phyloP scores from a whole-genome alignment of 352 stramenopile genomes.

The Plasmopara muralis region DNA sequence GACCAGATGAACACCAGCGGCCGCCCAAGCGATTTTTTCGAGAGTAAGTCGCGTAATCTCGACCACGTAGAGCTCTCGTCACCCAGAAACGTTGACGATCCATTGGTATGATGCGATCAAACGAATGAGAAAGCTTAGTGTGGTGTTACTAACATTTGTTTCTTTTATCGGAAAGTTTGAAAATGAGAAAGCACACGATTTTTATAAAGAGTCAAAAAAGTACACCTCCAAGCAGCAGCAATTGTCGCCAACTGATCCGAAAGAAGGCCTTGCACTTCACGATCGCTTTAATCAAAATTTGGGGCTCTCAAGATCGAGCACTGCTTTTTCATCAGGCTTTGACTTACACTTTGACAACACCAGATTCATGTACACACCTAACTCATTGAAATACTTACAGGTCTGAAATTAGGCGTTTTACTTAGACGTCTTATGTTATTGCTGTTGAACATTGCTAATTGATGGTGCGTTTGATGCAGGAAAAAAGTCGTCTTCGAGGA shows the following conservation, averaged over 20 bases:
- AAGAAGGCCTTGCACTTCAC: conserved; percentile 13
- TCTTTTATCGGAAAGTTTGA: conserved; percentile 13
- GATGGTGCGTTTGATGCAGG: conserved; percentile 7
- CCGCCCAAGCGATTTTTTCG: conserved; percentile 63
- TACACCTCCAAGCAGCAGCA: conserved; percentile 12
- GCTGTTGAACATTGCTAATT: conserved; percentile 5
- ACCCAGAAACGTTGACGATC: conserved; percentile 16
- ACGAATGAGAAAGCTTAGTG: not conserved
- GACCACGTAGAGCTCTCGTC: conserved; percentile 66
- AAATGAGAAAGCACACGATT: conserved; percentile 1
- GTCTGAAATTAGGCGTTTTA: conserved; percentile 17
- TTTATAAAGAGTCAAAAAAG: conserved; percentile 1
- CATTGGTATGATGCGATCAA: conserved; percentile 10
- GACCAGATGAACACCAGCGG: conserved; percentile 26
- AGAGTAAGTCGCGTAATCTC: conserved; percentile 64
- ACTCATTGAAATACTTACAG: conserved; percentile 67
- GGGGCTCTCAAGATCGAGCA: conserved; percentile 35
- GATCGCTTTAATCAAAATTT: conserved; percentile 21
- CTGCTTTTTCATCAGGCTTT: conserved; percentile 55
- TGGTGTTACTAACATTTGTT: conserved; percentile 1
- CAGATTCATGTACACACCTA: conserved; percentile 51
- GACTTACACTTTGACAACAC: conserved; percentile 58
- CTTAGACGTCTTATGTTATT: not conserved
- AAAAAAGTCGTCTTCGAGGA: conserved; percentile 21
- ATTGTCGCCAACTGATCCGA: conserved; percentile 12